Base-by-base conservation (phyloP, 768 basidiomycete species). In the Tulasnella sp. region DNA sequence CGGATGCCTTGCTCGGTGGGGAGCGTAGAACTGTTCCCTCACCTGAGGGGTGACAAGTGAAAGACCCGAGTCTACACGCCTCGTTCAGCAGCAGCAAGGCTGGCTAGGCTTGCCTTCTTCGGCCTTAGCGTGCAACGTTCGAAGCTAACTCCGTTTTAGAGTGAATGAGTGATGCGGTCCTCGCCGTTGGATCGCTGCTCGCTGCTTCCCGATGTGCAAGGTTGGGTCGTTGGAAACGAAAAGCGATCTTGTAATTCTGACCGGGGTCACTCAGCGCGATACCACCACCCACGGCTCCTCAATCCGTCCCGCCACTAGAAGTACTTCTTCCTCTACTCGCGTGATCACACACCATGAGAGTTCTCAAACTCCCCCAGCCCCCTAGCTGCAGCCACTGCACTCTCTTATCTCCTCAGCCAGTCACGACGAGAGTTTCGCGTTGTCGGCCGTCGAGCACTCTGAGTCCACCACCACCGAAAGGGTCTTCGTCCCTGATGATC, bases 11-110 rank as follows among this genome's bases (percentile, higher is more conserved):
- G 58, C 58, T 64, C 58, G 49, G 49, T 49, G 49, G 49, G 49
- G 49, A 49, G 49, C 49, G 58, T 64, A 14, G 25, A 64, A 64
- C 58, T 64, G 58, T 64, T 1, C 58, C 58, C 58, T 64, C 58
- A 64, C 58, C 58, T 64, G 58, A 64, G 58, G 58, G 58, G 58
- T 64, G 58, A 64, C 58, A 64, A 64, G 58, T 64, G 58, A 64
- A 64, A 2, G 58, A 64, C 58, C 58, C 58, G 58, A 64, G 58
- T 34, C 58, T 34, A 34, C 58, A 64, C 58, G 58, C 58, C 58
- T 64, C 58, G 58, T 64, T 64, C 58, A 64, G 58, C 58, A 64
- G 29, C 58, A 64, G 58, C n/a, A n/a, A n/a, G n/a, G n/a, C n/a
- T n/a, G n/a, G 58, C 58, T 64, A 64, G 58, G 31, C 58, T 64